Percentiles rank a stretch among this genome's conserved stretches.
Evolutionary conservation across 140 eudicot genomes (phyloP).

Genomic region (Senecio squalidus): DNA sequence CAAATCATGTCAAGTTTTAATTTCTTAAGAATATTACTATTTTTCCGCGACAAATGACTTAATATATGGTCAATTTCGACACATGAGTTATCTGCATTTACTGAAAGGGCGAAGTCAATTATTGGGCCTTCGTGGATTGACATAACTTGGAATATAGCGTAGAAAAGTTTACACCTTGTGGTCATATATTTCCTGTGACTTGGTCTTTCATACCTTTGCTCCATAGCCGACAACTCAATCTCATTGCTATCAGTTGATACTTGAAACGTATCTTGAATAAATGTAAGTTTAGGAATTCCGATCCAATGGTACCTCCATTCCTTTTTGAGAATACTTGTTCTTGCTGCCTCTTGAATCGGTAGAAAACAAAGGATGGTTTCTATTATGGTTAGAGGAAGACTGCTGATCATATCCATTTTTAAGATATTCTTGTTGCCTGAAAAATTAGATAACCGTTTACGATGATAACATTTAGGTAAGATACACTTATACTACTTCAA

Average conservation of each 20-base stretch:
- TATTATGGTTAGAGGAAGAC: not conserved
- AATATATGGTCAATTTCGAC: not conserved
- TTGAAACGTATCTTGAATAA: not conserved
- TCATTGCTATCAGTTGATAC: no score
- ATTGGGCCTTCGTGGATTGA: not conserved
- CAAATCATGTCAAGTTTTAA: not conserved
- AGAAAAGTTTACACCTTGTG: slow-evolving; percentile 2
- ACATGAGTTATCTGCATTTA: not conserved
- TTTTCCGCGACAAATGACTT: not conserved
- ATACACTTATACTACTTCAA: no score
- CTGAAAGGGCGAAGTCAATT: not conserved
- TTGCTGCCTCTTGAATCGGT: slow-evolving; percentile 2
- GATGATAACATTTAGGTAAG: no score
- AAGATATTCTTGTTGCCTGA: not conserved
- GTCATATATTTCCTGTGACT: not conserved
- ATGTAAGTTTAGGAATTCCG: slow-evolving; percentile 1
- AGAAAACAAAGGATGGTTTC: not conserved
- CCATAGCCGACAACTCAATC: not conserved
- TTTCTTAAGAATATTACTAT: not conserved
- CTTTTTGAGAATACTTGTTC: not conserved
- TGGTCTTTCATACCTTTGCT: not conserved
- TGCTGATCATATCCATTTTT: slow-evolving; percentile 2
- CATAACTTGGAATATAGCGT: not conserved
- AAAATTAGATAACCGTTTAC: not conserved
- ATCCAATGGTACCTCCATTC: slow-evolving; percentile 4